Evolutionary conservation across 2,329 filamentous ascomycete species (phyloP), one percentile per base, ranked within the genome.

Genomic region (Ilyonectria robusta): DNA sequence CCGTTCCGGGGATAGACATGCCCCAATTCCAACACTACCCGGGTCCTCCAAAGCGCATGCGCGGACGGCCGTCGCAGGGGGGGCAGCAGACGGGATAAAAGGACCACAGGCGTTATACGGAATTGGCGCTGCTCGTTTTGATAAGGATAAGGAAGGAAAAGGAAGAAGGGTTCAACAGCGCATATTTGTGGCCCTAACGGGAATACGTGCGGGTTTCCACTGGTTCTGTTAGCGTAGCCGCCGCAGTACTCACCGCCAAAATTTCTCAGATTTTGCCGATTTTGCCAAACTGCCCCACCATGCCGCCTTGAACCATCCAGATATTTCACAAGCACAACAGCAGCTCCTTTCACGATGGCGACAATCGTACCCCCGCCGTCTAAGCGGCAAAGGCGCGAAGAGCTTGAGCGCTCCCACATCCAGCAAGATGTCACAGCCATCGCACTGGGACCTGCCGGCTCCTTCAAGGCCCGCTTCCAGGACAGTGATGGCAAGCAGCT

Each of bases 401-500:
- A 88, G 23, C 86, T 92, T 46, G 93, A 94, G 73, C 90, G 89
- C 76, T 88, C 92, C 8, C 87, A 90, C 71, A 84, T 89, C 53
- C 94, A 97, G 77, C 92, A 96, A 78, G 91, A 95, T 83, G 87
- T 95, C 58, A 84, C 88, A 47, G 84, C 90, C 3, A 67, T 76
- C 23, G 87, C 92, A 44, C 88, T 92, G 0, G 88, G 90, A 37
- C 87, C 92, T 71, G 84, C 90, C 55, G 94, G 94, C 71, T 94
- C 91, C 67, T 90, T 97, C 78, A 92, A 94, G 80, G 91, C 97
- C 54, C 93, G 95, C 72, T 98, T 98, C 81, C 87, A 94, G 77
- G 94, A 98, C 80, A 90, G 93, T 69, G 88, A 93, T 86, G 83
- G 89, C 85, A 79, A 94, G 86, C 82, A 94, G 87, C 74, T 92